These are phyloP conservation scores for Rhizophagus clarus DNA, from an alignment of 192 early-diverging fungal species.

Conservation along the genomic window DNA sequence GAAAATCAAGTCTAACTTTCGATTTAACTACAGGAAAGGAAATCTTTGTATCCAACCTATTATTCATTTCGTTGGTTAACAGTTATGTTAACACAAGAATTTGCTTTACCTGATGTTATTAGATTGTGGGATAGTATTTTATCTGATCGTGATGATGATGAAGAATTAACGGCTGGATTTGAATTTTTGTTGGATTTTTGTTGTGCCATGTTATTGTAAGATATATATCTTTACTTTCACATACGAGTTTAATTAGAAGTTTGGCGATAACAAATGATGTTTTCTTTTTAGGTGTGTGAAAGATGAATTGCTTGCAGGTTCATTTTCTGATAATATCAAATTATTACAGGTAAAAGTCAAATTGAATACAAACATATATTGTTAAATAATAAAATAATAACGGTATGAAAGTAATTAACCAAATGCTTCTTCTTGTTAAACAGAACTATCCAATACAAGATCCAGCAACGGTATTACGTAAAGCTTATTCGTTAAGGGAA, in stretches of 20 bases:
- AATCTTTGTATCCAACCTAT: slow-evolving; percentile 68
- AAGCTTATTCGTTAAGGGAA: slow-evolving; percentile 27
- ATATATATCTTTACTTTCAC: not conserved
- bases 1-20: too few relatives aligned
- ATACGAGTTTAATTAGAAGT: not conserved
- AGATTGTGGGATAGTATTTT: slow-evolving; percentile 80
- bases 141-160: slow-evolving; percentile 57
- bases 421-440: not conserved
- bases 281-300: slow-evolving; percentile 21
- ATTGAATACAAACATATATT: not conserved
- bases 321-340: slow-evolving; percentile 64
- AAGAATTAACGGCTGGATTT: slow-evolving; percentile 43
- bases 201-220: slow-evolving; percentile 72
- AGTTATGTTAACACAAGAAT: slow-evolving; percentile 74
- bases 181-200: slow-evolving; percentile 77
- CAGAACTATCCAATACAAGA: slow-evolving; percentile 32
- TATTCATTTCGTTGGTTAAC: slow-evolving; percentile 86
- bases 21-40: slow-evolving; percentile 35
- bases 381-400: too few relatives aligned
- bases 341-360: slow-evolving; percentile 55
- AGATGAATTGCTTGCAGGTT: slow-evolving; percentile 53
- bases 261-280: not conserved
- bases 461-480: not conserved
- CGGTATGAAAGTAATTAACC: too few relatives aligned
- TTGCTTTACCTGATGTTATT: slow-evolving; percentile 75